Evolutionary conservation across 495 filamentous ascomycete species (phyloP).

Genomic region (Penicillium nucicola): DNA sequence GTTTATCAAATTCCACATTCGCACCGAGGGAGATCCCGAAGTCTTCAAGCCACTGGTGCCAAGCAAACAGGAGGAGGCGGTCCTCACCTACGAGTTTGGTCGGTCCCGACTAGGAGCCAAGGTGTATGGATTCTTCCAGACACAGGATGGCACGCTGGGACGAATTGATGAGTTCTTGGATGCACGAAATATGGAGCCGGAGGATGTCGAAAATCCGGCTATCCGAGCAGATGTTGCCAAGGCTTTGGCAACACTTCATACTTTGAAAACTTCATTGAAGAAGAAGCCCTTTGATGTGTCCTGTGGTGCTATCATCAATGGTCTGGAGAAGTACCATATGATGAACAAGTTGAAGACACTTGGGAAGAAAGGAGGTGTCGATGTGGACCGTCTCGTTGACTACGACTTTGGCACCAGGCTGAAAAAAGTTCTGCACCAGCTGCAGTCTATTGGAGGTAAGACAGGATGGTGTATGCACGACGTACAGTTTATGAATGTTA

Average conservation of each 20-base stretch:
- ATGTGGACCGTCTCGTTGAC: constrained; percentile 22
- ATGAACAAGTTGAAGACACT: constrained; percentile 27
- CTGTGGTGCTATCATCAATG: constrained; percentile 16
- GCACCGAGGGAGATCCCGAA: constrained; percentile 10
- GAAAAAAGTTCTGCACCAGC: constrained; percentile 12
- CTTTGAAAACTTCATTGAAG: constrained; percentile 12
- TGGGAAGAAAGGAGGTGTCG: constrained; percentile 23
- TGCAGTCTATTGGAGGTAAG: constrained; percentile 23
- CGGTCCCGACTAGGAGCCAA: constrained; percentile 25
- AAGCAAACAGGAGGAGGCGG: constrained; percentile 26
- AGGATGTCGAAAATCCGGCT: constrained; percentile 26
- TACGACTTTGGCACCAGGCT: constrained; percentile 22
- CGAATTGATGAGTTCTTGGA: constrained; percentile 29
- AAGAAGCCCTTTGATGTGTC: constrained; percentile 18
- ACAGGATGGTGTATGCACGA: constrained; percentile 32
- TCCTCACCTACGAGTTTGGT: constrained; percentile 23
- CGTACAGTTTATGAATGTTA: constrained; percentile 29
- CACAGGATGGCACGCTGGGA: constrained; percentile 25
- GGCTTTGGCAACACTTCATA: constrained; percentile 21
- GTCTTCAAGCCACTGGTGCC: constrained; percentile 24
- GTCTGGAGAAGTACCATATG: constrained; percentile 17
- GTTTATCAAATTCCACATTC: constrained; percentile 27
- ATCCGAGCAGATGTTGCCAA: constrained; percentile 28
- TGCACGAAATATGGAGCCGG: constrained; percentile 23
- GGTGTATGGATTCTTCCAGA: constrained; percentile 27